Conservation (phyloP, 371 early-diverging fungal genomes). For the Mucor sp. region DNA sequence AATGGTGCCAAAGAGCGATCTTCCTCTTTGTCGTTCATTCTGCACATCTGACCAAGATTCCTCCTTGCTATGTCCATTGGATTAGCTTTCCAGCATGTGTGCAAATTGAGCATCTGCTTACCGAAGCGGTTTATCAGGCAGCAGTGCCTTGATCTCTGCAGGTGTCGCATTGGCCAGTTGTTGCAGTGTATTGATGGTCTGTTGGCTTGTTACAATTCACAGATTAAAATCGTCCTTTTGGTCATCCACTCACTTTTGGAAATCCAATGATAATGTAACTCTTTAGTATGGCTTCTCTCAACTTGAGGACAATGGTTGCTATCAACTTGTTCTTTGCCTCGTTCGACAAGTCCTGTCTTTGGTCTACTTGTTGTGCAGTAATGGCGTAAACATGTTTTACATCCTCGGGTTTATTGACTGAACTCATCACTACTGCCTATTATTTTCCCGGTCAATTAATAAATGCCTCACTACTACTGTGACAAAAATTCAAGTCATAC, state of each 20-base stretch:
- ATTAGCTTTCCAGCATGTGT: background rate
- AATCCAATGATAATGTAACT: constrained; percentile 38
- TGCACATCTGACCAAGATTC: constrained; percentile 81
- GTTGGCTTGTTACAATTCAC: background rate
- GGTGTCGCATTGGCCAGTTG: constrained; percentile 27
- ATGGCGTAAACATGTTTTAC: constrained; percentile 26
- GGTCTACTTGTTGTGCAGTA: constrained; percentile 16
- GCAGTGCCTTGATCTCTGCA: constrained; percentile 13
- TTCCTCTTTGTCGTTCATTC: constrained; percentile 62
- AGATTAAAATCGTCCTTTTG: background rate
- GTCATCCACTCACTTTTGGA: constrained; percentile 28
- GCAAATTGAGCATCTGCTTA: background rate
- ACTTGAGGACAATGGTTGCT: constrained; percentile 22
- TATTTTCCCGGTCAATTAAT: background rate
- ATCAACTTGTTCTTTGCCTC: constrained; percentile 14
- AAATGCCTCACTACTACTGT: background rate
- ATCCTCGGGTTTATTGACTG: constrained; percentile 42
- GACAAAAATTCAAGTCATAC: background rate
- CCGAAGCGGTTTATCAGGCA: constrained; percentile 25
- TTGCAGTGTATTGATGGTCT: constrained; percentile 43
- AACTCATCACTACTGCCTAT: constrained; percentile 35
- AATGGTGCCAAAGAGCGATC: constrained; percentile 29
- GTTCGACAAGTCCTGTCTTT: background rate
- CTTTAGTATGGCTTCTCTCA: constrained; percentile 44
- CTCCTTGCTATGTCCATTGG: constrained; percentile 19